Percentiles rank a stretch among this genome's conserved stretches.
Conservation (phyloP, 805 yeast species). For the Pachysolen tannophilus region DNA sequence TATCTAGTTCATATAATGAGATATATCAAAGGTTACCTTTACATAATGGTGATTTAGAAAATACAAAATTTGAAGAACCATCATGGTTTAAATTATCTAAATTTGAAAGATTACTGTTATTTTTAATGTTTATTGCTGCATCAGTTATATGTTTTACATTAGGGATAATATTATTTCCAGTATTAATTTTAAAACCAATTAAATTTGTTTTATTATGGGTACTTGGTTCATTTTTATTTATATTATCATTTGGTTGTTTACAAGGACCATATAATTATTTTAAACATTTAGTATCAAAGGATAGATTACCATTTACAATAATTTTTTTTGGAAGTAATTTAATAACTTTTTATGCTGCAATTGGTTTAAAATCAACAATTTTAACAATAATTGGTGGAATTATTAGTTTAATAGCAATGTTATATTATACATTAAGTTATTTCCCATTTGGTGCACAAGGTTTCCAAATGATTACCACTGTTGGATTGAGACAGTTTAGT, state of each 20-base stretch:
- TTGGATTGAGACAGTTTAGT: conserved; percentile 25
- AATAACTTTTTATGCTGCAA: conserved; percentile 71
- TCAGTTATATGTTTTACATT: conserved; percentile 75
- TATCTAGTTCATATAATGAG: conserved; percentile 28
- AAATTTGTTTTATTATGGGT: conserved; percentile 92
- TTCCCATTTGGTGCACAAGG: conserved; percentile 94
- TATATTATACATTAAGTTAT: conserved; percentile 85
- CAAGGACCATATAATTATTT: conserved; percentile 88
- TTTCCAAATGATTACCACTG: conserved; percentile 38
- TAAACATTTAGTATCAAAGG: conserved; percentile 64
- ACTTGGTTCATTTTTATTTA: conserved; percentile 80
- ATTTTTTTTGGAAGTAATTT: conserved; percentile 78
- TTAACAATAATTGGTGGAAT: conserved; percentile 70
- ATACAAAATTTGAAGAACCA: conserved; percentile 48
- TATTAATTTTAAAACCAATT: conserved; percentile 79
- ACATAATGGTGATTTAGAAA: conserved; percentile 40
- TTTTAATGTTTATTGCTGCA: conserved; percentile 68
- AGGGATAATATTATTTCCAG: conserved; percentile 82
- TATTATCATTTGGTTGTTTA: conserved; percentile 79
- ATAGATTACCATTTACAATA: conserved; percentile 70
- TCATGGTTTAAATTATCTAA: conserved; percentile 69
- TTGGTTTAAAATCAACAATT: conserved; percentile 61
- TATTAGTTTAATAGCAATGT: conserved; percentile 76
- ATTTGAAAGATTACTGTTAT: conserved; percentile 74
- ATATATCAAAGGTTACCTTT: conserved; percentile 62